phyloP scores from a whole-genome alignment of 176 grass and related monocot species.

The Bromus sterilis region DNA sequence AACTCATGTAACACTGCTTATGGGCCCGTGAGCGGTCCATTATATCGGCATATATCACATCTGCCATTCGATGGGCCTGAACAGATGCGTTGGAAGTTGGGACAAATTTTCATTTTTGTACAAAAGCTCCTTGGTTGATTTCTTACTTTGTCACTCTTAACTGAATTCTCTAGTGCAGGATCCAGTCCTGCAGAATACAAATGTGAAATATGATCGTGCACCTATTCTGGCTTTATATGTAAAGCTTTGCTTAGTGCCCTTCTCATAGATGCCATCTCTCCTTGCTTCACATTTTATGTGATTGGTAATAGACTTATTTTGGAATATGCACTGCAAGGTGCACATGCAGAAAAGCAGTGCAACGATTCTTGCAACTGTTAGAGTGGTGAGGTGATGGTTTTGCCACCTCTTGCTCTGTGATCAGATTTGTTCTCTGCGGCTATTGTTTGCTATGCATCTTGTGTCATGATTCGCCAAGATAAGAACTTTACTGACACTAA shows the following conservation, averaged over 20 bases:
- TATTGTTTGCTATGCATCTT: conserved; percentile 36
- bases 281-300: conserved; percentile 18
- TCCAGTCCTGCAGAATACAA: not conserved
- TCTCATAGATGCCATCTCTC: not conserved
- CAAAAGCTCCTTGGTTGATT: not conserved
- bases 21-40: not conserved
- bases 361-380: conserved; percentile 32
- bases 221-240: conserved; percentile 18
- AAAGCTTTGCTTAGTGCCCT: conserved; percentile 25
- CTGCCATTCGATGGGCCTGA: not conserved
- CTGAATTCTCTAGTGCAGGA: not conserved
- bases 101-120: not conserved
- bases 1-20: too few relatives aligned
- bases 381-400: conserved; percentile 25
- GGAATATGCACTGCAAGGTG: conserved; percentile 16
- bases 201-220: conserved; percentile 15
- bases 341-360: conserved; percentile 20
- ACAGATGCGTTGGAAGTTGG: not conserved
- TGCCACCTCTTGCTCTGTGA: conserved; percentile 18
- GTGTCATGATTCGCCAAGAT: conserved; percentile 49
- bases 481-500: conserved; percentile 38
- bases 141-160: conserved; percentile 13
- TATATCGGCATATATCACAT: not conserved
- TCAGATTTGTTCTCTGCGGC: conserved; percentile 33
- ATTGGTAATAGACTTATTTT: not conserved